Base-by-base conservation (phyloP, 1,284 basidiomycete species). In the Apiotrichum gamsii region DNA sequence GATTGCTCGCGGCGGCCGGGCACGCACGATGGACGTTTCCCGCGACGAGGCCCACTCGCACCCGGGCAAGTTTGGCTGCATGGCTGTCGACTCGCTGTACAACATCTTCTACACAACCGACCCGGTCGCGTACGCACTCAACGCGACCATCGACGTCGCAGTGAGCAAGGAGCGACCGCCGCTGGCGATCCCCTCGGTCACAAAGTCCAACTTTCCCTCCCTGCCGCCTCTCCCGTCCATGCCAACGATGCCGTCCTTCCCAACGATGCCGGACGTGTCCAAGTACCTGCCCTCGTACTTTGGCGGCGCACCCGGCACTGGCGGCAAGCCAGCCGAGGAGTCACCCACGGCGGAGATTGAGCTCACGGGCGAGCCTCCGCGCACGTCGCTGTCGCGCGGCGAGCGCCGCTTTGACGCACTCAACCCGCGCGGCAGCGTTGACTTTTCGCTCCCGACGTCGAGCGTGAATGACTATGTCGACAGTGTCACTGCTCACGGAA, bases 61-160 rank as follows among this genome's bases (percentile, higher is more conserved):
- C n/a, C 64, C 72, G 8, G 78, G 77, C 0, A 58, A 71, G 45
- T 76, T 76, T 44, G 78, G 78, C 3, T 80, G 78, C 59, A 66
- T 79, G 58, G 73, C 78, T 2, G 66, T 75, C 11, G 75, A 78
- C 47, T 76, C 9, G 16, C 52, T 71, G 2, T 71, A 78, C 64
- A 79, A 79, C 59, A 71, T 78, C 37, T 77, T 77, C 58, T 74
- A 77, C 56, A 69, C 67, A 23, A 75, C 76, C 24, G 77, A 80
- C 57, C 77, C 78, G 0, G 72, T 79, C 33, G 76, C 74, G 60
- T 66, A 72, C 47, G 59, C 62, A 13, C 61, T 72, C n/a, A 72
- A 73, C 47, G 65, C 71, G 0, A 59, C 67, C 15, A 64, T 70
- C 24, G 68, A 70, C 43, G 58, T 52, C 21, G 64, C 65, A 25